Percentiles rank a stretch among this genome's conserved stretches.
Evolutionary conservation across 2,329 filamentous ascomycete genomes (phyloP).

Genomic region (Tolypocladium album): DNA sequence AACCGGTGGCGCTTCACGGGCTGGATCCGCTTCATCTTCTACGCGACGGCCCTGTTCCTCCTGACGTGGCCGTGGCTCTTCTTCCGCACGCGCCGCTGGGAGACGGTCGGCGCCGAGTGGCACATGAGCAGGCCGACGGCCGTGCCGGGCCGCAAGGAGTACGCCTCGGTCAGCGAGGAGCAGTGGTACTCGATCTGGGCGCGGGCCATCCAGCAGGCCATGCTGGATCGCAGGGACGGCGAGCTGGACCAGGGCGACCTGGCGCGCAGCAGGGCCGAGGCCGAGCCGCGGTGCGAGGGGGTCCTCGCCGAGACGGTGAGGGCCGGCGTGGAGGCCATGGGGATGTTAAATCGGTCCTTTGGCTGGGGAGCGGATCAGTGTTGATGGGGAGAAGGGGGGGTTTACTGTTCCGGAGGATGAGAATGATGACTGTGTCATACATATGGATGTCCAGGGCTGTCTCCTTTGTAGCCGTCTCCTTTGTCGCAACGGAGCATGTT

Average conservation of each 20-base stretch:
- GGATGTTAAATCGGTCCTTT: conserved; percentile 39
- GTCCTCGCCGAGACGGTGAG: conserved; percentile 33
- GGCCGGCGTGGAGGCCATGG: conserved; percentile 39
- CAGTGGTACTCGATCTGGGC: conserved; percentile 56
- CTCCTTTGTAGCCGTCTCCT: too few species aligned
- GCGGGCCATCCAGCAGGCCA: conserved; percentile 46
- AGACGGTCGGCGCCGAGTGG: conserved; percentile 54
- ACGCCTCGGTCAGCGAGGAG: conserved; percentile 42
- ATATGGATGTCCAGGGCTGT: not conserved
- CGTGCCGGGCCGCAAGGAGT: conserved; percentile 25
- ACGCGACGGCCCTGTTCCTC: conserved; percentile 56
- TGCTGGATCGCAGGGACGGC: conserved; percentile 44
- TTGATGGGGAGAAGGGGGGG: conserved; percentile 1
- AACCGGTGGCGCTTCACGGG: conserved; percentile 54
- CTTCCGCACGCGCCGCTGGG: conserved; percentile 56
- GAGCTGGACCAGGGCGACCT: conserved; percentile 48
- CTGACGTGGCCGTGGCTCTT: conserved; percentile 62
- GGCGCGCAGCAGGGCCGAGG: conserved; percentile 23
- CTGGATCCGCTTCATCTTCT: conserved; percentile 57
- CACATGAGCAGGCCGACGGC: conserved; percentile 19
- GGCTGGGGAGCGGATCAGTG: conserved; percentile 35
- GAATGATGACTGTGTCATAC: not conserved
- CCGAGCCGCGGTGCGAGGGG: conserved; percentile 22
- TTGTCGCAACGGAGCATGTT: not conserved
- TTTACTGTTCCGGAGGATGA: not conserved